Percentiles rank a stretch among this genome's conserved stretches.
phyloP scores from a whole-genome alignment of 2,329 filamentous ascomycete species.

The Amylocarpus encephaloides region DNA sequence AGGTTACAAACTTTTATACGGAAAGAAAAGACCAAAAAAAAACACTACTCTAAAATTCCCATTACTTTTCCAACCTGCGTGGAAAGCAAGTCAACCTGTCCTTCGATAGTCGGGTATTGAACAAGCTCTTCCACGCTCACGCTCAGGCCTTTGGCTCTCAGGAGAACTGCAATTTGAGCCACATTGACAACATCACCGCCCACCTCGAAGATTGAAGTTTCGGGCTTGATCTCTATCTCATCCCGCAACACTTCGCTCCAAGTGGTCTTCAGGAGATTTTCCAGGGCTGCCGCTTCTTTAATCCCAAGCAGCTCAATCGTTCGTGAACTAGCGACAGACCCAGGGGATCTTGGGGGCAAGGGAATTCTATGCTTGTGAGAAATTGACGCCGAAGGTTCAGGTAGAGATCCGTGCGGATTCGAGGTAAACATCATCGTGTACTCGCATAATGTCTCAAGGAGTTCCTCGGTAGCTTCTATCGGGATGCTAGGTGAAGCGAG shows the following conservation, averaged over 20 bases:
- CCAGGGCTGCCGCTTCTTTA: slow-evolving; percentile 1
- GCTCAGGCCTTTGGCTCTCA: slow-evolving; percentile 8
- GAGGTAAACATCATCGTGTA: slow-evolving; percentile 2
- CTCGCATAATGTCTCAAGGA: slow-evolving; percentile 8
- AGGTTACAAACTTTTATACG: too few relatives aligned
- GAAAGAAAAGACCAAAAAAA: too few relatives aligned
- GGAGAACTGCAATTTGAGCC: slow-evolving; percentile 5
- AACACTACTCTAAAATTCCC: too few relatives aligned
- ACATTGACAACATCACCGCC: slow-evolving; percentile 13
- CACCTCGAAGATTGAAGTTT: slow-evolving; percentile 8
- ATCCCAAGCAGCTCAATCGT: not conserved
- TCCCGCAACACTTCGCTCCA: slow-evolving; percentile 6
- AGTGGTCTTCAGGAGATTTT: not conserved
- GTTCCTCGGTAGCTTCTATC: slow-evolving; percentile 1
- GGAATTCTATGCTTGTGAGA: not conserved
- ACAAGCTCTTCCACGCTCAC: slow-evolving; percentile 12
- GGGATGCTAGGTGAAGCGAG: slow-evolving; percentile 5
- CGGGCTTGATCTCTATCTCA: not conserved
- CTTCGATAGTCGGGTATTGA: slow-evolving; percentile 9
- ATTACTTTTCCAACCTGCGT: too few relatives aligned
- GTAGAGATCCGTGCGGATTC: not conserved
- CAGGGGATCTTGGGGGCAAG: not conserved
- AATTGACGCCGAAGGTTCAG: not conserved
- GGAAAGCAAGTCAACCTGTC: slow-evolving; percentile 1
- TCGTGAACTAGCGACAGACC: not conserved